phyloP scores from a whole-genome alignment of 768 basidiomycete genomes.

The Guyanaporus albipodus region DNA sequence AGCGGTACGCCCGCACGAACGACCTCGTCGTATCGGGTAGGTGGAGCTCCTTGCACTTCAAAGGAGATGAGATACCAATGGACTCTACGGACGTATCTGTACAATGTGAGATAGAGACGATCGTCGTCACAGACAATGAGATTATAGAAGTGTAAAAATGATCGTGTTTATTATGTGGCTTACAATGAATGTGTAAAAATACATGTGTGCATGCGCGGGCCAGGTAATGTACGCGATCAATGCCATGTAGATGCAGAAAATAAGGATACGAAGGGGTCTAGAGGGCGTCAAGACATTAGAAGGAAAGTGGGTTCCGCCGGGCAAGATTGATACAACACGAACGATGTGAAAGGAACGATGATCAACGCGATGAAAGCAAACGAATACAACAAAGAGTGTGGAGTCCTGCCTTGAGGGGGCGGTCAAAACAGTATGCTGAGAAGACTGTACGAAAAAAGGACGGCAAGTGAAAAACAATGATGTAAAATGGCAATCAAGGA shows the following conservation, averaged over 20 bases:
- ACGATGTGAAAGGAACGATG: conserved; percentile 5
- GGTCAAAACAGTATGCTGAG: conserved; percentile 3
- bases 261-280: conserved; percentile 9
- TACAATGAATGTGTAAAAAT: conserved; percentile 13
- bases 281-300: neutral
- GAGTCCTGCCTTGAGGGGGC: conserved; percentile 9
- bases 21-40: conserved; percentile 6
- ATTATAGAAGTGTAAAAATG: neutral
- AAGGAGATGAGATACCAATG: conserved; percentile 4
- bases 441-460: neutral
- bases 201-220: conserved; percentile 9
- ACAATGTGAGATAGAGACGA: conserved; percentile 19
- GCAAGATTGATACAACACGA: conserved; percentile 13
- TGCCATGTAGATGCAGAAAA: conserved; percentile 9
- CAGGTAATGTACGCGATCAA: conserved; percentile 5
- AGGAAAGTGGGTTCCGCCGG: conserved; percentile 6
- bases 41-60: conserved; percentile 16
- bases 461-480: neutral
- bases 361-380: conserved; percentile 1
- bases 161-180: conserved; percentile 7
- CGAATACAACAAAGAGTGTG: conserved; percentile 14
- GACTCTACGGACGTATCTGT: conserved; percentile 3
- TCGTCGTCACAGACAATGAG: conserved; percentile 8
- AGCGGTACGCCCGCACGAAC: conserved; percentile 22
- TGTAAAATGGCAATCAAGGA: conserved; percentile 9